phyloP scores from a whole-genome alignment of 2,329 filamentous ascomycete genomes.

The Dactylellina sp. region DNA sequence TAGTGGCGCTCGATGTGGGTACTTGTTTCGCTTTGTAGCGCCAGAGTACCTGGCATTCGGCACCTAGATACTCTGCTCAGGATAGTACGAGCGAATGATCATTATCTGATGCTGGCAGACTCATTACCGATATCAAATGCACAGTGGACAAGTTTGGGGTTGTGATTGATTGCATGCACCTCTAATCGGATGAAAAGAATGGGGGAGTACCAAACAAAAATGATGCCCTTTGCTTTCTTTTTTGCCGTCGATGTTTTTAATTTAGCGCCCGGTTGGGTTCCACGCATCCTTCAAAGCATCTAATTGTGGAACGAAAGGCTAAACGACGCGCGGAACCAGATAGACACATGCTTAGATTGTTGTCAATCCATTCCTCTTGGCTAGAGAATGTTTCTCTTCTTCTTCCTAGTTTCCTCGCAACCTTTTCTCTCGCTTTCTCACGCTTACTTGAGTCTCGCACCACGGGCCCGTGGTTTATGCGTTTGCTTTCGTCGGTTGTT shows the following conservation, averaged over 20 bases:
- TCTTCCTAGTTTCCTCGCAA: slow-evolving; percentile 12
- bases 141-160: not conserved
- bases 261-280: slow-evolving; percentile 49
- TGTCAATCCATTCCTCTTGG: slow-evolving; percentile 7
- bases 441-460: too few relatives aligned
- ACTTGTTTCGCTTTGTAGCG: too few relatives aligned
- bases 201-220: not conserved
- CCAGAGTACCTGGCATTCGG: not conserved
- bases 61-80: not conserved
- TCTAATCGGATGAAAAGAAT: slow-evolving; percentile 11
- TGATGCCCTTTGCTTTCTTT: slow-evolving; percentile 8
- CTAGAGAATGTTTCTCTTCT: not conserved
- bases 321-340: slow-evolving; percentile 30
- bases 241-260: slow-evolving; percentile 44
- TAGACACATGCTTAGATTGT: slow-evolving; percentile 7
- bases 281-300: not conserved
- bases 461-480: too few relatives aligned
- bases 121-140: not conserved
- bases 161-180: slow-evolving; percentile 3
- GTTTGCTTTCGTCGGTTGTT: too few relatives aligned
- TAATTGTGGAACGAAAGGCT: slow-evolving; percentile 20
- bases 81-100: slow-evolving; percentile 4
- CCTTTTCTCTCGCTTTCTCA: not conserved
- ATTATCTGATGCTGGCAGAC: slow-evolving; percentile 1
- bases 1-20: too few relatives aligned